These are phyloP conservation scores for Vitis labrusca DNA, from an alignment of 164 flowering plant genomes.

Conservation along the genomic window DNA sequence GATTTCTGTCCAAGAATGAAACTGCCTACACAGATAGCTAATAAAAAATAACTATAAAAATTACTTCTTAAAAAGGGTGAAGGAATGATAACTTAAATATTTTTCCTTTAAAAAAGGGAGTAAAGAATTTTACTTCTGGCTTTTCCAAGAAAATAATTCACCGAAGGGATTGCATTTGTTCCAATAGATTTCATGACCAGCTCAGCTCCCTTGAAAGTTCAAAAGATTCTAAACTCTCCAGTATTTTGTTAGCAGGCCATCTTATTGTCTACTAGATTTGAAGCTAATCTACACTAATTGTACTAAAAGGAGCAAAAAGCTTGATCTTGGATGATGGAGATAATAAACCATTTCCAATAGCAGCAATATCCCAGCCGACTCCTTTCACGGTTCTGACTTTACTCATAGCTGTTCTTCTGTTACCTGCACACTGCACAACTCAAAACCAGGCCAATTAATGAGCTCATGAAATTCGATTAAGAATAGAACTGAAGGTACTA, in stretches of 20 bases:
- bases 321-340: background rate
- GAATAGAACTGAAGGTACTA: background rate
- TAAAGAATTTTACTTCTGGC: too few species aligned
- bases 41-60: too few species aligned
- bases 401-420: slow-evolving; percentile 99
- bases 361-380: slow-evolving; percentile 97
- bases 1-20: too few species aligned
- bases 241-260: background rate
- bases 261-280: background rate
- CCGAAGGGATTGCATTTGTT: too few species aligned
- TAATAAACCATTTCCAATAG: slow-evolving; percentile 85
- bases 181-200: too few species aligned
- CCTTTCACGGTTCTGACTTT: slow-evolving; percentile 73
- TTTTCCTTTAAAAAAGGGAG: too few species aligned
- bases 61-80: too few species aligned
- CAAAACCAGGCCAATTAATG: slow-evolving; percentile 9
- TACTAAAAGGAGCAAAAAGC: background rate
- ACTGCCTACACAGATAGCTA: too few species aligned
- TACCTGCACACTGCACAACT: slow-evolving; percentile 87
- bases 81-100: too few species aligned
- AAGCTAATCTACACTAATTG: background rate
- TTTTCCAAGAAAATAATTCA: too few species aligned
- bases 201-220: too few species aligned
- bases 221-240: too few species aligned
- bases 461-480: background rate